phyloP scores from a whole-genome alignment of 2,329 filamentous ascomycete species.

The Onygenales sp. region DNA sequence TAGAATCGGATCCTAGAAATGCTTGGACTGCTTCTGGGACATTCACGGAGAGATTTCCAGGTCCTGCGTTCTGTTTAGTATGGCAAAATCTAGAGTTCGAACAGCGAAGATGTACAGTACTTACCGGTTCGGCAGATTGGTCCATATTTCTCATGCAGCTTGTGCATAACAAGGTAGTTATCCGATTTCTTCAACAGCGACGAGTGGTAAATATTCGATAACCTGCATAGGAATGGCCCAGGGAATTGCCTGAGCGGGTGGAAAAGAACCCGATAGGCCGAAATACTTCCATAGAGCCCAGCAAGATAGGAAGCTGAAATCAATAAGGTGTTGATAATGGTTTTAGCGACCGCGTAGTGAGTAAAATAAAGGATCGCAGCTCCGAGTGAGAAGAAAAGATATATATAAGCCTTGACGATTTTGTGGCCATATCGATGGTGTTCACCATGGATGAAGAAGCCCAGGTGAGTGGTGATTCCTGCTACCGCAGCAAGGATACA shows the following conservation, averaged over 20 bases:
- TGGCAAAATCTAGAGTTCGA: not conserved
- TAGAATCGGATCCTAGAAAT: not conserved
- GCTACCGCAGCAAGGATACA: not conserved
- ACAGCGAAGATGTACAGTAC: not conserved
- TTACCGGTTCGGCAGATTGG: not conserved
- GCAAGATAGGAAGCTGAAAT: not conserved
- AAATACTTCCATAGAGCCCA: not conserved
- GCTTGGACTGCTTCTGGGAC: not conserved
- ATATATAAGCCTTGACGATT: not conserved
- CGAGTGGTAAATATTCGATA: not conserved
- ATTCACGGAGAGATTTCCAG: not conserved
- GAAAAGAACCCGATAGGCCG: not conserved
- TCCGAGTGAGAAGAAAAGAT: not conserved
- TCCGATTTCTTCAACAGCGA: not conserved
- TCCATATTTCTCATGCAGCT: not conserved
- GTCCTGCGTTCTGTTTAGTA: not conserved
- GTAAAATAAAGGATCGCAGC: not conserved
- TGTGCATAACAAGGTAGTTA: not conserved
- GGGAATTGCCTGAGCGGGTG: not conserved
- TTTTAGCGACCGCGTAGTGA: not conserved
- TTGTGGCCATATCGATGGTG: not conserved
- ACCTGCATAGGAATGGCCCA: not conserved
- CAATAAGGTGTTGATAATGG: not conserved
- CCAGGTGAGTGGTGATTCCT: not conserved
- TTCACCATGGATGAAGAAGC: not conserved